Conservation (phyloP, 179 eudicot species). For the Drosera spatulata region DNA sequence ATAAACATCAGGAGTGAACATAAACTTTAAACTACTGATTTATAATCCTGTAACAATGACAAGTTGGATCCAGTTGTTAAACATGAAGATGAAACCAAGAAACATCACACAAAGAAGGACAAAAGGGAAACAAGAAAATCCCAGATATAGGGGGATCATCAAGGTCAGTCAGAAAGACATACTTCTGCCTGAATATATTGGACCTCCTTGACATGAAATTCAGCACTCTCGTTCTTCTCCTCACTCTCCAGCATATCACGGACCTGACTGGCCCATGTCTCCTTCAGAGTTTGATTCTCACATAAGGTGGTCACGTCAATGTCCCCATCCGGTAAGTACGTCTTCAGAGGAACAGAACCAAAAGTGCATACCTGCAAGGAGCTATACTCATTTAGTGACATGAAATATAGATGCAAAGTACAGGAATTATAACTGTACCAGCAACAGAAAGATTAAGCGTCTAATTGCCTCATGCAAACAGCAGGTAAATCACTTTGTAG, state of each 20-base stretch:
- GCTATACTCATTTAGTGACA: neutral
- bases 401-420: too few relatives aligned
- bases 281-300: slow-evolving; percentile 47
- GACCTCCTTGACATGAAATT: slow-evolving; percentile 88
- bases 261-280: slow-evolving; percentile 79
- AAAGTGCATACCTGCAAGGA: slow-evolving; percentile 69
- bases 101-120: neutral
- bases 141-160: neutral
- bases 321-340: slow-evolving; percentile 97
- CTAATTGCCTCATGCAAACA: too few relatives aligned
- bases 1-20: too few relatives aligned
- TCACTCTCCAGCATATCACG: slow-evolving; percentile 70
- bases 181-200: slow-evolving; percentile 97
- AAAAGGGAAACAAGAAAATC: neutral
- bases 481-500: too few relatives aligned
- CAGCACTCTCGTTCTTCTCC: slow-evolving; percentile 82
- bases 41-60: too few relatives aligned
- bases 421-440: too few relatives aligned
- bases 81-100: neutral
- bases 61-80: too few relatives aligned
- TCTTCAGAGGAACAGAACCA: slow-evolving; percentile 95
- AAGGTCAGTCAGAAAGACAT: slow-evolving; percentile 9
- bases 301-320: slow-evolving; percentile 80
- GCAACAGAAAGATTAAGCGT: too few relatives aligned
- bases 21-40: too few relatives aligned